Evolutionary conservation across 106 monocot genomes (phyloP), one percentile per base, ranked within the genome.

Genomic region (Platanthera zijinensis): DNA sequence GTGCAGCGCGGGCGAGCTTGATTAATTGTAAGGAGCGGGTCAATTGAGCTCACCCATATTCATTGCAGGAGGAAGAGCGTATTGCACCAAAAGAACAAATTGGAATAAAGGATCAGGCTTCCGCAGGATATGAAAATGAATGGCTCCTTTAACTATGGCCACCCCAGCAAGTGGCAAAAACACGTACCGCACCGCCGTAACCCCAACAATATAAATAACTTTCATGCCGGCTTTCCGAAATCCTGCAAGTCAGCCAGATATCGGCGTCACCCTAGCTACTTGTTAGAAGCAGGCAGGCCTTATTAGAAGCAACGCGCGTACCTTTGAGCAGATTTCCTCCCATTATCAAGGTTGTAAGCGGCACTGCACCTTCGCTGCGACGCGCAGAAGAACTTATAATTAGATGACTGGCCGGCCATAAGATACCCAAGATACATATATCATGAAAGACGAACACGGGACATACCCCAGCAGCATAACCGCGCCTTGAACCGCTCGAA

Each of bases 11-110:
- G 0, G 51, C 11, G 6, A 52, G 52, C 8, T 10, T 52, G 7
- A 0, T 10, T 52, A 6, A 4, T 17, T 61, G 21, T 7, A 21
- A 61, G 7, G 7, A 21, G n/a, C 0, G 25, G 25, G 25, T 61
- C 18, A 17, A 53, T 12, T 17, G n/a, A 61, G 13, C 61, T 72
- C 78, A 91, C 90, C 77, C 9, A 91, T 91, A 81, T 92, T 92
- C 85, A 92, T 85, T 68, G 92, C 92, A 9, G 92, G 92, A 12
- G 92, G 92, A 28, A 92, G 68, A 10, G 87, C 83, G 76, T 89
- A 85, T 61, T 92, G 92, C 46, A 92, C 46, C 21, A 89, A 64
- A 50, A 92, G 84, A 52, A 85, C 77, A 73, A 92, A 92, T 56
- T 83, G 88, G 73, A 85, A 92, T 10, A 92, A 63, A 53, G 89